A percentile compares a stretch with the other conserved stretches of the same genome.
Evolutionary conservation across 352 stramenopile genomes (phyloP).

Genomic region (Globisporangium paddicum): DNA sequence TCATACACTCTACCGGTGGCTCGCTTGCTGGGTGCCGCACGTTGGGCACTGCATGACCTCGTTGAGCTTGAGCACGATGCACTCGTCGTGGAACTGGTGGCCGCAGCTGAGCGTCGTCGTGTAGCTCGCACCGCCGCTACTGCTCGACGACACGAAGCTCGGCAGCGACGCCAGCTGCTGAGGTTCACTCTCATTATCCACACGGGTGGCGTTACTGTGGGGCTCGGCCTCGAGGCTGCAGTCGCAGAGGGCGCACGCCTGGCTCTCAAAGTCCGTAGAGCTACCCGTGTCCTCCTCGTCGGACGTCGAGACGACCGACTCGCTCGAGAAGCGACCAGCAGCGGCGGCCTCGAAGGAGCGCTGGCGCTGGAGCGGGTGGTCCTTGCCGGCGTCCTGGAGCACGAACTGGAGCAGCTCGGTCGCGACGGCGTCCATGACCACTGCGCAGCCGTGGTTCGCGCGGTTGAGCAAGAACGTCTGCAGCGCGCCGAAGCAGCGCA

Average conservation of each 20-base stretch:
- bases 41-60: conserved; percentile 15
- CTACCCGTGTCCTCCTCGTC: conserved; percentile 17
- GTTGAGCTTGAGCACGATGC: conserved; percentile 22
- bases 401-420: conserved; percentile 21
- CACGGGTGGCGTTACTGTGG: not conserved
- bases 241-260: conserved; percentile 11
- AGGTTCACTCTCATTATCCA: not conserved
- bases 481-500: conserved; percentile 26
- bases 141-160: not conserved
- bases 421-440: conserved; percentile 30
- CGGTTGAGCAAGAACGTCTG: conserved; percentile 31
- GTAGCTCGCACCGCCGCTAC: conserved; percentile 2
- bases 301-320: conserved; percentile 14
- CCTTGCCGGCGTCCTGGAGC: conserved; percentile 4
- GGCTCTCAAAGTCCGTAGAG: conserved; percentile 5
- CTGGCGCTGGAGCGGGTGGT: conserved; percentile 5
- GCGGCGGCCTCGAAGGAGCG: not conserved
- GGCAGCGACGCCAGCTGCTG: not conserved
- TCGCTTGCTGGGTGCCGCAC: conserved; percentile 9
- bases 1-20: not conserved
- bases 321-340: not conserved
- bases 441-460: conserved; percentile 30
- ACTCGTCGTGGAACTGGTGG: conserved; percentile 19
- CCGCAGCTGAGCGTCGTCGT: conserved; percentile 13
- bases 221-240: conserved; percentile 7